A percentile compares a stretch with the other conserved stretches of the same genome.
Conservation (phyloP, 805 yeast species). For the Scheffersomyces amazonensis region DNA sequence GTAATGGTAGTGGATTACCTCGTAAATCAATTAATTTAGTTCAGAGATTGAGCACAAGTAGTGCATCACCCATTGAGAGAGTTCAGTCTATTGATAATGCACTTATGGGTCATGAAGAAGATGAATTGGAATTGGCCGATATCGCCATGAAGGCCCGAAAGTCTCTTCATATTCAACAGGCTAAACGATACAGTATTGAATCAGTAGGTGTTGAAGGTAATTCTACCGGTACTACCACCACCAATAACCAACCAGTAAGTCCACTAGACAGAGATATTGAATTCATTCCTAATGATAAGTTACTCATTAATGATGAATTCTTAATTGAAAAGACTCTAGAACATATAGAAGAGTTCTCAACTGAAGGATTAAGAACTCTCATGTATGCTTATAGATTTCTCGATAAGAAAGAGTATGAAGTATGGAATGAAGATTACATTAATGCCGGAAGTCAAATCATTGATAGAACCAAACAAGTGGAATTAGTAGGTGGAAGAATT, state of each 20-base stretch:
- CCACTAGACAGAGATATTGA: not conserved
- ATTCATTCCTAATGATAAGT: conserved; percentile 43
- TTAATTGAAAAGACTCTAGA: conserved; percentile 80
- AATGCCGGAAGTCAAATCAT: conserved; percentile 75
- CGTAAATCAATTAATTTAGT: conserved; percentile 29
- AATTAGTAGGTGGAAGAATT: conserved; percentile 65
- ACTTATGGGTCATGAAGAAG: conserved; percentile 39
- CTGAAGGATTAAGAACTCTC: conserved; percentile 91
- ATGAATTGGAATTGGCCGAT: conserved; percentile 50
- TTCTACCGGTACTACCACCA: not conserved
- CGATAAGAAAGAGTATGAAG: conserved; percentile 51
- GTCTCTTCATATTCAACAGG: conserved; percentile 60
- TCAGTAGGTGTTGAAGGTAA: not conserved
- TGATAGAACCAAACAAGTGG: conserved; percentile 65
- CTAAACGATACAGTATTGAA: conserved; percentile 44
- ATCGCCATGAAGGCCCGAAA: conserved; percentile 52
- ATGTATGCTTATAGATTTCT: conserved; percentile 80
- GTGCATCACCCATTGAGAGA: conserved; percentile 10
- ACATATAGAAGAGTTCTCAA: conserved; percentile 90
- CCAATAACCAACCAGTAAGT: not conserved
- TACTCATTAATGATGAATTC: conserved; percentile 70
- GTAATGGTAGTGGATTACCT: conserved; percentile 19
- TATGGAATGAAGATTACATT: conserved; percentile 67
- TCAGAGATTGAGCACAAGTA: conserved; percentile 20
- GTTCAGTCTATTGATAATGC: conserved; percentile 49